A percentile compares a stretch with the other conserved stretches of the same genome.
These are phyloP conservation scores for Phytophthora boehmeriae DNA, from an alignment of 352 stramenopile species.

Conservation along the genomic window DNA sequence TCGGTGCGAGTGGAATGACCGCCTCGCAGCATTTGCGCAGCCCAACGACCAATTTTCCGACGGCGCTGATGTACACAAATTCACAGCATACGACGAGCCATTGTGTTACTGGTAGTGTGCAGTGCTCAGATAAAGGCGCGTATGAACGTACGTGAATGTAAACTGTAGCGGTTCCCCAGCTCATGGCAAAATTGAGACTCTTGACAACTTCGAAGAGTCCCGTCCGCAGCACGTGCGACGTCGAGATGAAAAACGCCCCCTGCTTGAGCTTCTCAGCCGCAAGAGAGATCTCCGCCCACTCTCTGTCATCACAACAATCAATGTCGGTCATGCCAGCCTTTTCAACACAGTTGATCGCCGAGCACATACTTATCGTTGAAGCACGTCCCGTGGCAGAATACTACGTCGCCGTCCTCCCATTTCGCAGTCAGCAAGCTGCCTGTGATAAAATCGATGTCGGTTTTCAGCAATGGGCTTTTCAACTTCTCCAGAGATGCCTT, in stretches of 20 bases:
- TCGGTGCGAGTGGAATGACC: conserved; percentile 77
- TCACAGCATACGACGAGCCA: too few species aligned
- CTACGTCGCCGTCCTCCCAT: conserved; percentile 78
- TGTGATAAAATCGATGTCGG: conserved; percentile 80
- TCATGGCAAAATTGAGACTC: conserved; percentile 77
- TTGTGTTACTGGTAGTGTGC: too few species aligned
- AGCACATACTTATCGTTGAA: conserved; percentile 77
- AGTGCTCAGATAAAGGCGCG: not conserved
- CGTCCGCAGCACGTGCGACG: conserved; percentile 76
- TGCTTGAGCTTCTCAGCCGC: conserved; percentile 85
- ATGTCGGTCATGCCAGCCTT: not conserved
- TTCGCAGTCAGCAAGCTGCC: conserved; percentile 64
- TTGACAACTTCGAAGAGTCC: conserved; percentile 86
- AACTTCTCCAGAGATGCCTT: conserved; percentile 56
- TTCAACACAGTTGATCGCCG: not conserved
- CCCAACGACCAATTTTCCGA: conserved; percentile 85
- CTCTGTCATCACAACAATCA: conserved; percentile 34
- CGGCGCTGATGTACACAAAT: conserved; percentile 53
- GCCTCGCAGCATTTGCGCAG: conserved; percentile 83
- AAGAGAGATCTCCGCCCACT: conserved; percentile 82
- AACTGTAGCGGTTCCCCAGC: conserved; percentile 80
- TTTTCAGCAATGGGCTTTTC: conserved; percentile 38
- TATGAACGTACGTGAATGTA: conserved; percentile 79
- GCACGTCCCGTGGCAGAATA: conserved; percentile 88
- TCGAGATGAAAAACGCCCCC: conserved; percentile 85